Percentiles rank a stretch among this genome's conserved stretches.
These are phyloP conservation scores for Arabidopsis arenosa DNA, from an alignment of 345 rosid species.

Conservation along the genomic window DNA sequence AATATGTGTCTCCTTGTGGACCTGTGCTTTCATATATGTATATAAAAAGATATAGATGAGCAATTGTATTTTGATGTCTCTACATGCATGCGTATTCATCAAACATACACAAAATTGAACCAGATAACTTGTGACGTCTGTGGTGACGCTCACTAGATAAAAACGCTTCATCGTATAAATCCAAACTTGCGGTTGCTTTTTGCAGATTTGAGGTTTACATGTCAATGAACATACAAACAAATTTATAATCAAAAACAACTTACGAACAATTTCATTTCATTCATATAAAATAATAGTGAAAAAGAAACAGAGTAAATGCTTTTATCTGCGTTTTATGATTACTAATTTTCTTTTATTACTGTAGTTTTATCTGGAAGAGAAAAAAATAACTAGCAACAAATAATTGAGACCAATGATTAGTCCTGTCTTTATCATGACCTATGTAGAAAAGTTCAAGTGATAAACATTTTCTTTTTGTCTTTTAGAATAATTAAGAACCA, in stretches of 20 bases:
- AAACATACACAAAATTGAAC: conserved; percentile 6
- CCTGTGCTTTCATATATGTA: not conserved
- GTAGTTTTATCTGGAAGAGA: not conserved
- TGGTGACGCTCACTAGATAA: conserved; percentile 17
- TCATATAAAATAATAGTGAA: not conserved
- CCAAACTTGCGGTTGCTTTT: conserved; percentile 7
- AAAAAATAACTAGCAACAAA: not conserved
- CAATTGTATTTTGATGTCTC: conserved; percentile 16
- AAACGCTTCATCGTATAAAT: not conserved
- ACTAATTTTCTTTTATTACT: not conserved
- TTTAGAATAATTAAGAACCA: not conserved
- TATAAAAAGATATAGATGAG: conserved; percentile 14
- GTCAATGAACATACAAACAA: conserved; percentile 4
- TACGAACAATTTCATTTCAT: not conserved
- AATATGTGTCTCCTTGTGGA: conserved; percentile 7
- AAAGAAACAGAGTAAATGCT: not conserved
- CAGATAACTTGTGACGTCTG: conserved; percentile 33
- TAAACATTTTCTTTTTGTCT: not conserved
- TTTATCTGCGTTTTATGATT: not conserved
- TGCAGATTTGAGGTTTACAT: conserved; percentile 25
- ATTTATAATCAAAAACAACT: not conserved
- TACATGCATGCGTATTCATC: not conserved
- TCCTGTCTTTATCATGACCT: conserved; percentile 12
- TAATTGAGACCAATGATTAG: not conserved
- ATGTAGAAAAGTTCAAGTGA: conserved; percentile 14